Evolutionary conservation across 176 grass and related monocot genomes (phyloP).

Genomic region (Poa annua): DNA sequence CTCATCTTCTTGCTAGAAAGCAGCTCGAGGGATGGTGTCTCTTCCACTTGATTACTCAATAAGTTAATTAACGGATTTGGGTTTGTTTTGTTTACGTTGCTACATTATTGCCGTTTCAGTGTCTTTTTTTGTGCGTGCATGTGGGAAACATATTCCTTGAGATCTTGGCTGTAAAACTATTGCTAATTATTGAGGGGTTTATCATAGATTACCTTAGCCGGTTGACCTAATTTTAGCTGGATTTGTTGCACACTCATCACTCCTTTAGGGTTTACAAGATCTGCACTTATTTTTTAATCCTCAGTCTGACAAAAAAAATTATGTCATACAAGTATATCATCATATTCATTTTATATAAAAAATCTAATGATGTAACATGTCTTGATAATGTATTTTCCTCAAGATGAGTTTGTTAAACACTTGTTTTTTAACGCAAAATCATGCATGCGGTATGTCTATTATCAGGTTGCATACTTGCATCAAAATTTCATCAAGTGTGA

Average conservation of each 20-base stretch:
- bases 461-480: no score
- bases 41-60: constrained; percentile 18
- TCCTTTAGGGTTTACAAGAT: no score
- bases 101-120: constrained; percentile 3
- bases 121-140: constrained; percentile 27
- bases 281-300: background rate
- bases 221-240: constrained; percentile 37
- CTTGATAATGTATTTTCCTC: no score
- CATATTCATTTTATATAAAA: background rate
- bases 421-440: no score
- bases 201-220: background rate
- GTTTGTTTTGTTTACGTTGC: constrained; percentile 31
- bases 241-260: background rate
- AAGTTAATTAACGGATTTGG: constrained; percentile 4
- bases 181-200: constrained; percentile 42
- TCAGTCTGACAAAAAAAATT: background rate
- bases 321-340: background rate
- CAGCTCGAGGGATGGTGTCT: background rate
- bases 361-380: no score
- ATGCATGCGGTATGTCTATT: no score
- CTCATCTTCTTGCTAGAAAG: constrained; percentile 1
- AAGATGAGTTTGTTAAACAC: no score
- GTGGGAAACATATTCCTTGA: constrained; percentile 49
- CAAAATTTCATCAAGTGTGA: no score
- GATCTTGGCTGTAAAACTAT: constrained; percentile 38